phyloP scores from a whole-genome alignment of 306 rosid genomes.

The Glycine soja region DNA sequence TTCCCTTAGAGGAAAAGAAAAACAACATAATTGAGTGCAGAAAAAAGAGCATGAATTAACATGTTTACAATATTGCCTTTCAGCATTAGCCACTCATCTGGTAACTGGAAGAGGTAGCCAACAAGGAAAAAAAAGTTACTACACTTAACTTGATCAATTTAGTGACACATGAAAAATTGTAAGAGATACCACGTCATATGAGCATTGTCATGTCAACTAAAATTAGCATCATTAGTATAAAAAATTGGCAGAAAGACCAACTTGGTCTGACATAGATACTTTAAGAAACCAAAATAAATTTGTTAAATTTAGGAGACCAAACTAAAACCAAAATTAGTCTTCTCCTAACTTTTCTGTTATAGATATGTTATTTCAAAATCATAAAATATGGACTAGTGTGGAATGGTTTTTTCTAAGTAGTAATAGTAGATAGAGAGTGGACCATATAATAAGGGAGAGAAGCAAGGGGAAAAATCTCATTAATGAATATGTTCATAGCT shows the following conservation, averaged over 20 bases:
- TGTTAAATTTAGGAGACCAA: not conserved
- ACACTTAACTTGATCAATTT: not conserved
- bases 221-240: not conserved
- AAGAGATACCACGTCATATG: not conserved
- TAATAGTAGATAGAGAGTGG: not conserved
- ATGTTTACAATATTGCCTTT: conserved; percentile 6
- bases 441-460: not conserved
- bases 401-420: not conserved
- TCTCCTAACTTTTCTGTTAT: conserved; percentile 7
- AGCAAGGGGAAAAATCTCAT: not conserved
- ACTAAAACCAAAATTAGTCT: not conserved
- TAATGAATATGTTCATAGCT: not conserved
- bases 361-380: not conserved
- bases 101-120: not conserved
- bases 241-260: not conserved
- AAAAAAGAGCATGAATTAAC: not conserved
- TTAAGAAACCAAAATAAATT: not conserved
- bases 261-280: not conserved
- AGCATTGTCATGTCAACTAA: not conserved
- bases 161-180: not conserved
- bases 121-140: not conserved
- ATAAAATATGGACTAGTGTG: not conserved
- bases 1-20: not conserved
- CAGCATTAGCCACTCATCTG: not conserved
- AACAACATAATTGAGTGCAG: not conserved